phyloP scores from a whole-genome alignment of 1,284 basidiomycete genomes.

The Kalmanozyma brasiliensis region DNA sequence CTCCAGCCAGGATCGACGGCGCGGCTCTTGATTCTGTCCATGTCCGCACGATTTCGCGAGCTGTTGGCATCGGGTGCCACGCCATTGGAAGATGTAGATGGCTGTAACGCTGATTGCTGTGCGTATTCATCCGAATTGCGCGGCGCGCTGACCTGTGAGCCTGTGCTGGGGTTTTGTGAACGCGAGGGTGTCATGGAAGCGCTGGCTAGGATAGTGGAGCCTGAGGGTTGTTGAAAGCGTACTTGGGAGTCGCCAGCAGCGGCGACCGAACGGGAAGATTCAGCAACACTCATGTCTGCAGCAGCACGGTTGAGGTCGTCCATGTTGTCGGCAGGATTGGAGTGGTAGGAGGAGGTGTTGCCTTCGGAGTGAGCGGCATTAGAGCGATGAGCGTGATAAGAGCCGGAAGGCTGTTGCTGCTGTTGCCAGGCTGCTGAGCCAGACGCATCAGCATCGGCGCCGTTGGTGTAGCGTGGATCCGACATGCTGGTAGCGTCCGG shows the following conservation, averaged over 20 bases:
- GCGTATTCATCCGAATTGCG: slow-evolving; percentile 1
- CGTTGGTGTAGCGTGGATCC: slow-evolving; percentile 7
- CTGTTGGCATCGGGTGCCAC: slow-evolving; percentile 7
- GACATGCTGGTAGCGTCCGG: slow-evolving; percentile 11
- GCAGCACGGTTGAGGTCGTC: slow-evolving; percentile 18
- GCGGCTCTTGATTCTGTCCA: slow-evolving; percentile 50
- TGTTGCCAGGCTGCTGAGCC: slow-evolving; percentile 2
- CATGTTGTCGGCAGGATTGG: slow-evolving; percentile 13
- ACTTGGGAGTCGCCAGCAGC: slow-evolving; percentile 18
- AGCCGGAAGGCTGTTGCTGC: neutral
- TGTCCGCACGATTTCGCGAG: slow-evolving; percentile 42
- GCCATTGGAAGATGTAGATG: slow-evolving; percentile 32
- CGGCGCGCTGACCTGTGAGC: neutral
- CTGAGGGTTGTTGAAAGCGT: slow-evolving; percentile 4
- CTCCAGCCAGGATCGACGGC: slow-evolving; percentile 53
- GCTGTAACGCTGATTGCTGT: slow-evolving; percentile 14
- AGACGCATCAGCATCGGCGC: slow-evolving; percentile 2
- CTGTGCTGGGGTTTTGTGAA: slow-evolving; percentile 12
- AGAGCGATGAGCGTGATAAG: slow-evolving; percentile 27
- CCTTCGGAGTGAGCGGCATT: slow-evolving; percentile 33
- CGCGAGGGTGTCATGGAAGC: slow-evolving; percentile 19
- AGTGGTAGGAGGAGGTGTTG: slow-evolving; percentile 32
- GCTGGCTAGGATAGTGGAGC: neutral
- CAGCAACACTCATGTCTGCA: slow-evolving; percentile 16
- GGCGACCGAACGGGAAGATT: neutral